Evolutionary conservation across 768 basidiomycete species (phyloP).

Genomic region (Leccinum arenicola): DNA sequence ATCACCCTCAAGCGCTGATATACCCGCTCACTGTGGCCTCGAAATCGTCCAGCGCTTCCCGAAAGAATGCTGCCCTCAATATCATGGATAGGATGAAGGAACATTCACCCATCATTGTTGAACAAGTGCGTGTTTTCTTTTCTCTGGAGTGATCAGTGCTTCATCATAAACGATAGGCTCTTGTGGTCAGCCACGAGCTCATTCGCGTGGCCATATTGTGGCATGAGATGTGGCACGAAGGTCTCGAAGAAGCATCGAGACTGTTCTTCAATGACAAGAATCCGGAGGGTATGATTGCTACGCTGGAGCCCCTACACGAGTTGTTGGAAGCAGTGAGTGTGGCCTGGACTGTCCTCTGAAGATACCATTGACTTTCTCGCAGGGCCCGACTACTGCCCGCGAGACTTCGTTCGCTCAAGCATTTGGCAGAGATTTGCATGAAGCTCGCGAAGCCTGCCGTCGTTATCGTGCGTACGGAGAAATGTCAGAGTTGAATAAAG

Average conservation of each 20-base stretch:
- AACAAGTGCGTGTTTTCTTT: constrained; percentile 55
- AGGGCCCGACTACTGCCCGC: constrained; percentile 92
- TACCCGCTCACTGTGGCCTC: constrained; percentile 96
- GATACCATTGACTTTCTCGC: constrained; percentile 6
- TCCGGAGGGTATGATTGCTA: constrained; percentile 94
- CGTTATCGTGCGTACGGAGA: constrained; percentile 87
- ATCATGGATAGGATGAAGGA: constrained; percentile 95
- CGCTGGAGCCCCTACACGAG: constrained; percentile 88
- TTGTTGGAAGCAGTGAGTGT: constrained; percentile 78
- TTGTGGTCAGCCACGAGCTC: constrained; percentile 88
- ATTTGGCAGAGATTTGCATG: constrained; percentile 88
- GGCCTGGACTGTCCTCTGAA: not conserved
- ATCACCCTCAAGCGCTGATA: constrained; percentile 96
- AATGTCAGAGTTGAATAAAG: constrained; percentile 86
- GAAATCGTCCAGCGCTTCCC: constrained; percentile 83
- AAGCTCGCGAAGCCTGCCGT: constrained; percentile 88
- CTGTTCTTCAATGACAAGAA: constrained; percentile 97
- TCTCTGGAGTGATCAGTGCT: not conserved
- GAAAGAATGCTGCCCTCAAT: constrained; percentile 75
- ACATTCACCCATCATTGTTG: constrained; percentile 83
- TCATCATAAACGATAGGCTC: constrained; percentile 47
- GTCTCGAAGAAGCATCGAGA: constrained; percentile 94
- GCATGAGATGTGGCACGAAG: constrained; percentile 99
- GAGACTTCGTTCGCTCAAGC: constrained; percentile 95
- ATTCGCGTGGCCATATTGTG: constrained; percentile 97